A percentile compares a stretch with the other conserved stretches of the same genome.
phyloP scores from a whole-genome alignment of 2,329 filamentous ascomycete genomes.

The Colletotrichum lini region DNA sequence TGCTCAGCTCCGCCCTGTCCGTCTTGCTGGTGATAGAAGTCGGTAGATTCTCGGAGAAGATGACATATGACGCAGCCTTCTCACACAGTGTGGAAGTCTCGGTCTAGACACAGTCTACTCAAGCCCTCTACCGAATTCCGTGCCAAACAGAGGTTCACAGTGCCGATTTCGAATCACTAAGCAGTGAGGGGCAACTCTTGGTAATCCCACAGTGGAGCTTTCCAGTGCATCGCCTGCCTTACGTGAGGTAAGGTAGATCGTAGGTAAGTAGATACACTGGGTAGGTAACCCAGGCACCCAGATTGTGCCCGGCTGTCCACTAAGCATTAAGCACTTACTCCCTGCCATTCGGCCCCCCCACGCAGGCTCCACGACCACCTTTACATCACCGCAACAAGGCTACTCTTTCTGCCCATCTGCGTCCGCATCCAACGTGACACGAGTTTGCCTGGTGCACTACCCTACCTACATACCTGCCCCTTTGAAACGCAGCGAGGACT shows the following conservation, averaged over 20 bases:
- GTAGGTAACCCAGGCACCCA: neutral
- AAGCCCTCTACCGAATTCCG: rapidly evolving
- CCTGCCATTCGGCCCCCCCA: slow-evolving; percentile 35
- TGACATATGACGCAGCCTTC: neutral
- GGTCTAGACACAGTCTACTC: neutral
- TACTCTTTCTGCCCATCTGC: slow-evolving; percentile 25
- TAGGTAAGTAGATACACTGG: no score
- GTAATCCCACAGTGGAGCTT: slow-evolving; percentile 24
- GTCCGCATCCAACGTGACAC: slow-evolving; percentile 27
- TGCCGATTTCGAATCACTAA: neutral
- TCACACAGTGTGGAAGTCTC: neutral
- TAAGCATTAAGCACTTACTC: slow-evolving; percentile 27
- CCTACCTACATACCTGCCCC: neutral
- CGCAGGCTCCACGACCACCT: slow-evolving; percentile 28
- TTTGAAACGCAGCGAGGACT: slow-evolving; percentile 41
- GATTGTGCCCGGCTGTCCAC: slow-evolving; percentile 12
- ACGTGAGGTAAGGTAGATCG: slow-evolving; percentile 9
- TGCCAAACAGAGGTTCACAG: neutral
- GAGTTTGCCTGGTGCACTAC: slow-evolving; percentile 37
- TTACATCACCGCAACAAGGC: slow-evolving; percentile 40
- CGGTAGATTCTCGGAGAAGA: slow-evolving; percentile 41
- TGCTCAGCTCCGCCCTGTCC: neutral
- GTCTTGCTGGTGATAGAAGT: slow-evolving; percentile 17
- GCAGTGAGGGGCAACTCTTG: slow-evolving; percentile 25
- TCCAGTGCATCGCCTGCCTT: slow-evolving; percentile 11